Conservation (phyloP, 2,329 filamentous ascomycete species). For the Fulvia fulva region DNA sequence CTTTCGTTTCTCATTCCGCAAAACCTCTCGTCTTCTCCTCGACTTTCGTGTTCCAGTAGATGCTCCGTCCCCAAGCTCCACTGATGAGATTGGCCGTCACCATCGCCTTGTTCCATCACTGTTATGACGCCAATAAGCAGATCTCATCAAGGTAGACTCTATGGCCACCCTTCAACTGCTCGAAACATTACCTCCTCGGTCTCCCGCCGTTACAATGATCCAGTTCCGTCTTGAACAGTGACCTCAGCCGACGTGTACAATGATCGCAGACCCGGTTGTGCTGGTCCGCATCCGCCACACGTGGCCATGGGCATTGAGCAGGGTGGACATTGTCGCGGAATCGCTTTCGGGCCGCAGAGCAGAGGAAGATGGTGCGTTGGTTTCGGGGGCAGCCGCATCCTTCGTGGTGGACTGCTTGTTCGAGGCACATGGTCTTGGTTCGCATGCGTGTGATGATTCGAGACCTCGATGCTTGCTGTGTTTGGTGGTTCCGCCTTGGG, state of each 20-base stretch:
- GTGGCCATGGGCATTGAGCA: no score
- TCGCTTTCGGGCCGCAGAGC: background rate
- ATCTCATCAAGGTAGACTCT: no score
- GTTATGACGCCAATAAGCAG: background rate
- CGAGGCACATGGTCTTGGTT: conserved; percentile 1
- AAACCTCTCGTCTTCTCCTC: background rate
- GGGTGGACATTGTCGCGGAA: background rate
- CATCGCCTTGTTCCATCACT: background rate
- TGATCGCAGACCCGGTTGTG: background rate
- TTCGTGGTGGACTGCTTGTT: background rate
- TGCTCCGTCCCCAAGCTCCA: background rate
- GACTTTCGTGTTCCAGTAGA: no score
- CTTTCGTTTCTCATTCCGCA: background rate
- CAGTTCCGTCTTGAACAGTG: background rate
- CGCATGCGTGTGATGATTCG: background rate
- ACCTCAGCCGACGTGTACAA: background rate
- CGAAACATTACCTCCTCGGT: background rate
- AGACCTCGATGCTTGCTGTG: background rate
- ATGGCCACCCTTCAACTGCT: background rate
- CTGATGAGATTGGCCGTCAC: background rate
- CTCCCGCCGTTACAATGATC: background rate
- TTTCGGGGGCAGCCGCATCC: conserved; percentile 6
- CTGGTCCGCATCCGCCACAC: background rate
- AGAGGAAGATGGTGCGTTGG: background rate
- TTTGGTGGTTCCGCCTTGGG: background rate